Evolutionary conservation across 106 monocot species (phyloP).

Genomic region (Dendrobium catenatum): DNA sequence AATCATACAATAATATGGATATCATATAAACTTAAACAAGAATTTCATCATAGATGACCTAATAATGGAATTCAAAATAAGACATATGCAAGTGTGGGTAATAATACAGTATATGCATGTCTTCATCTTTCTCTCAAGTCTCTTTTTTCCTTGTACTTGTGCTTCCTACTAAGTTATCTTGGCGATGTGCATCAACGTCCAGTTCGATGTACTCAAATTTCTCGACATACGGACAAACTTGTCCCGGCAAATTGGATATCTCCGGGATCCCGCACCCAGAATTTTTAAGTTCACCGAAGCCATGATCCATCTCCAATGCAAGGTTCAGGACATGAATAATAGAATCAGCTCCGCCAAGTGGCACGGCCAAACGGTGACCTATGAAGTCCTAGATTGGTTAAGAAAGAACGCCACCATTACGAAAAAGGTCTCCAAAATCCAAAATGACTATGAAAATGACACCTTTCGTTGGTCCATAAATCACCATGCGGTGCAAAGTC

Average conservation of each 20-base stretch:
- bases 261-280: neutral
- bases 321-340: neutral
- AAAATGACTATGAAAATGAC: neutral
- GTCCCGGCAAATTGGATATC: neutral
- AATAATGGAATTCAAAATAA: no score
- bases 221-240: neutral
- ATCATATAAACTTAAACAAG: no score
- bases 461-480: neutral
- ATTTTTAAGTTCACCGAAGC: neutral
- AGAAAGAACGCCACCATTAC: neutral
- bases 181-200: no score
- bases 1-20: no score
- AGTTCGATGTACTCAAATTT: neutral
- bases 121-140: no score
- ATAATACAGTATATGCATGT: no score
- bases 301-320: neutral
- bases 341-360: neutral
- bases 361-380: neutral
- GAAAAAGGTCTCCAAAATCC: neutral
- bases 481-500: neutral
- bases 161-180: no score
- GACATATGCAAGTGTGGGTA: no score
- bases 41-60: no score
- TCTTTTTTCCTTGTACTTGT: no score
- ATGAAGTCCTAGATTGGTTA: neutral